These are phyloP conservation scores for Mycena vulgaris DNA, from an alignment of 768 basidiomycete species.

Conservation along the genomic window DNA sequence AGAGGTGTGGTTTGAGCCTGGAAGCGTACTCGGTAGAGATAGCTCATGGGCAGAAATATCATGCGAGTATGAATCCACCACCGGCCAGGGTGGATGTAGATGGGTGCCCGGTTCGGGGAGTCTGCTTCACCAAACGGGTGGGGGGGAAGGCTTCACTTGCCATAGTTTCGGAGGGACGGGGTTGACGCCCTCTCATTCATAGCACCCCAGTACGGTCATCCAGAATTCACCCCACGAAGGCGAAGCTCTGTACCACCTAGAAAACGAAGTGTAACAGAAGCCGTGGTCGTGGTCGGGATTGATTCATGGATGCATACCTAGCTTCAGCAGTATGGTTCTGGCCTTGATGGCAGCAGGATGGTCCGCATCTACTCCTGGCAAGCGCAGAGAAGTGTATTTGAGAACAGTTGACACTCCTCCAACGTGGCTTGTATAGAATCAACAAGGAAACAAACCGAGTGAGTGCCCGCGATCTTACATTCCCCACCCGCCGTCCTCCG, in stretches of 20 bases:
- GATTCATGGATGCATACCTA: conserved; percentile 64
- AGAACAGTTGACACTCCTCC: conserved; percentile 94
- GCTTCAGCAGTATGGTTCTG: conserved; percentile 83
- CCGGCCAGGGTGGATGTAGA: conserved; percentile 94
- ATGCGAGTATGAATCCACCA: conserved; percentile 99
- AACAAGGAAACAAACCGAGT: conserved; percentile 21
- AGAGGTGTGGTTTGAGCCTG: conserved; percentile 80
- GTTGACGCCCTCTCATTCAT: conserved; percentile 91
- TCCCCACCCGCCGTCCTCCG: conserved; percentile 97
- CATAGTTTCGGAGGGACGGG: conserved; percentile 93
- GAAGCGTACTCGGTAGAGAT: conserved; percentile 80
- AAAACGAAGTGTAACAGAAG: background rate
- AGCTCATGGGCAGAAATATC: conserved; percentile 93
- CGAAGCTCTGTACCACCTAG: conserved; percentile 80
- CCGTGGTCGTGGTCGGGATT: background rate
- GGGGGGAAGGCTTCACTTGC: conserved; percentile 55
- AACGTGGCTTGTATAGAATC: conserved; percentile 75
- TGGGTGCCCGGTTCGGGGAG: conserved; percentile 90
- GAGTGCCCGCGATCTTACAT: conserved; percentile 69
- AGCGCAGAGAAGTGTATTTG: conserved; percentile 88
- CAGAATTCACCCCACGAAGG: conserved; percentile 98
- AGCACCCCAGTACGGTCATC: conserved; percentile 91
- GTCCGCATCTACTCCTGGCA: conserved; percentile 88
- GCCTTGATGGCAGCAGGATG: conserved; percentile 90
- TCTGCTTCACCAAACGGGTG: conserved; percentile 60